Evolutionary conservation across 768 basidiomycete species (phyloP), one percentile per base, ranked within the genome.

Genomic region (Pleurotus salmoneostramineus): DNA sequence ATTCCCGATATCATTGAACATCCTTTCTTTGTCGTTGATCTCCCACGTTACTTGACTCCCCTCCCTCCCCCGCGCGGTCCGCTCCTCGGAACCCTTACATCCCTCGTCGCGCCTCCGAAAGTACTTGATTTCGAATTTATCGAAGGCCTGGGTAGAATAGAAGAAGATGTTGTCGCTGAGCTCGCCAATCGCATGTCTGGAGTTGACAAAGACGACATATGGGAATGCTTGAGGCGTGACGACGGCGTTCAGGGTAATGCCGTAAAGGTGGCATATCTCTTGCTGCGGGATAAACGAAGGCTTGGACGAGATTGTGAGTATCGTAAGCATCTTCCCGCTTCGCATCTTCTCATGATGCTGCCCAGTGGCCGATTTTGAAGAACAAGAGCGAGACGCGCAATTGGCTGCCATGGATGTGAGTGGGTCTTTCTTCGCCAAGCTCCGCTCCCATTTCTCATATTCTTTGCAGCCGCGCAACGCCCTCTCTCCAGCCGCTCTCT

Each of bases 201-300:
- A 0, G 87, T 95, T 8, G 83, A 83, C 59, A 84, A 85, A 71
- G 89, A 93, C 2, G 93, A 95, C 61, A 83, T 98, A 3, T 93
- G 91, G 92, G 87, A 89, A 48, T 88, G 88, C 66, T 71, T 98
- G 61, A 81, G 89, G 59, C 75, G 85, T 63, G 88, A 95, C 54
- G 93, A 95, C 61, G 94, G 91, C 0, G 79, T 84, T 43, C 86
- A 88, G 60, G 92, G 95, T 40, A 97, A 98, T 68, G 88, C 93
- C 56, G 89, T 98, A 68, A 95, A 97, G 72, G 95, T 99, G 5
- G 95, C 96, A 0, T 99, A 98, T 71, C 86, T 95, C 83, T 78
- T 99, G 3, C 77, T 97, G 46, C 79, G 93, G 57, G 96, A 99
- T 67, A 95, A 95, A 74, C 79, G 86, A 63, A 76, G 94, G 40